These are phyloP conservation scores for Macrolepiota dolichaula DNA, from an alignment of 768 basidiomycete species.

Conservation along the genomic window DNA sequence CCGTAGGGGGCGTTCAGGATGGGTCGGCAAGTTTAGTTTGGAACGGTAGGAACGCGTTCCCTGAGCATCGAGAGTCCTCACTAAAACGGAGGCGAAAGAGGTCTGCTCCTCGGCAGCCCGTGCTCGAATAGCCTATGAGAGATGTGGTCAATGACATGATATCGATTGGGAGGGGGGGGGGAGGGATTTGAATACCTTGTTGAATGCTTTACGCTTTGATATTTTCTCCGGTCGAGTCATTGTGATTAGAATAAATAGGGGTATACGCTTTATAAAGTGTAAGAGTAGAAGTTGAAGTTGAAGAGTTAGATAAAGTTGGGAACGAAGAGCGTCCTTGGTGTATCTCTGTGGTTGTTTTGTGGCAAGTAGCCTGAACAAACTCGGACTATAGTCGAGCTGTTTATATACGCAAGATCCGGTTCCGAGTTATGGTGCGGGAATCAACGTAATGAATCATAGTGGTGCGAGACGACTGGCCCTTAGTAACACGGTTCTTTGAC, in stretches of 20 bases:
- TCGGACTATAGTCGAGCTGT: neutral
- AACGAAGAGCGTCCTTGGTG: neutral
- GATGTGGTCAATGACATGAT: too few species aligned
- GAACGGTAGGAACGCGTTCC: slow-evolving; percentile 5
- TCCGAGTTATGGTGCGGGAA: neutral
- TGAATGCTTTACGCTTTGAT: slow-evolving; percentile 10
- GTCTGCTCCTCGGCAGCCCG: slow-evolving; percentile 8
- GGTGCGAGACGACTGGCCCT: neutral
- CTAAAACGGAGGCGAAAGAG: slow-evolving; percentile 4
- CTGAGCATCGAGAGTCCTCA: neutral
- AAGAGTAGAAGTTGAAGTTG: neutral
- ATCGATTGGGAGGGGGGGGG: too few species aligned
- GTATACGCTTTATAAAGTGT: neutral
- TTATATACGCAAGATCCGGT: neutral
- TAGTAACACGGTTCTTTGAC: neutral
- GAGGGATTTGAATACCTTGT: neutral
- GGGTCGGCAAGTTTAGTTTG: slow-evolving; percentile 5
- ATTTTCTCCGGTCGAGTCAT: slow-evolving; percentile 12
- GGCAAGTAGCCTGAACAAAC: neutral
- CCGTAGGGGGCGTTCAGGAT: neutral
- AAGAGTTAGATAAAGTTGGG: neutral
- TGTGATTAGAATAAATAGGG: neutral
- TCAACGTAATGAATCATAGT: neutral
- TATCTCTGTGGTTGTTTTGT: neutral
- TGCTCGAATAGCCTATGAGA: slow-evolving; percentile 4